Percentiles rank a stretch among this genome's conserved stretches.
These are phyloP conservation scores for Metarhizium rileyi DNA, from an alignment of 2,329 filamentous ascomycete genomes.

Conservation along the genomic window DNA sequence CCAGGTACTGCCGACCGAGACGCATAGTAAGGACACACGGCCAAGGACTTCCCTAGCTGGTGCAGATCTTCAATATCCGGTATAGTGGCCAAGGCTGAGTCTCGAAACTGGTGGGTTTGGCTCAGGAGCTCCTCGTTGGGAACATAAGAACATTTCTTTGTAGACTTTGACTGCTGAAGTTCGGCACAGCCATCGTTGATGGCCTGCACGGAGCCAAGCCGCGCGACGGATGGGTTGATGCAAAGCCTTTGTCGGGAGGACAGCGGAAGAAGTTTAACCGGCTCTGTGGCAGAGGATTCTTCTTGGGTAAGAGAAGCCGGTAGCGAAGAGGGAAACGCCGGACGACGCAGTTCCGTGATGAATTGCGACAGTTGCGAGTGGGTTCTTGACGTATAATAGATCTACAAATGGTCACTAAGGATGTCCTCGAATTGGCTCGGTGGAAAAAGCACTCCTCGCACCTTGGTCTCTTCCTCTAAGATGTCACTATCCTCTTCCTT, in stretches of 20 bases:
- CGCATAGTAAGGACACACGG: slow-evolving; percentile 94
- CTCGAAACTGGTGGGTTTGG: slow-evolving; percentile 70
- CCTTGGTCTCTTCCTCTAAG: slow-evolving; percentile 59
- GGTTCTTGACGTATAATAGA: slow-evolving; percentile 87
- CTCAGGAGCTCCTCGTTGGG: slow-evolving; percentile 67
- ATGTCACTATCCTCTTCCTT: slow-evolving; percentile 33
- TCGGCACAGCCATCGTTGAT: slow-evolving; percentile 94
- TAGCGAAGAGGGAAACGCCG: slow-evolving; percentile 66
- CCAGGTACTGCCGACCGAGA: slow-evolving; percentile 72
- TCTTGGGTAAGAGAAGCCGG: slow-evolving; percentile 30
- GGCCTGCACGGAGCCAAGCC: slow-evolving; percentile 60
- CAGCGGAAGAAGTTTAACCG: slow-evolving; percentile 70
- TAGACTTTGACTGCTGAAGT: slow-evolving; percentile 59
- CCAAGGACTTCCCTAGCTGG: slow-evolving; percentile 63
- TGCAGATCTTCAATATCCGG: slow-evolving; percentile 91
- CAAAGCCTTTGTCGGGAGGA: slow-evolving; percentile 83
- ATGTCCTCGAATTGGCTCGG: slow-evolving; percentile 6
- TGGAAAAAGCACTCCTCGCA: slow-evolving; percentile 19
- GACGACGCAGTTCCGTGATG: slow-evolving; percentile 68
- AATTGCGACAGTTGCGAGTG: slow-evolving; percentile 90
- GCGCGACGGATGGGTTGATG: slow-evolving; percentile 75
- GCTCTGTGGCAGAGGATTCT: slow-evolving; percentile 17
- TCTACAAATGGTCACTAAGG: slow-evolving; percentile 34
- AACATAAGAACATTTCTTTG: slow-evolving; percentile 62
- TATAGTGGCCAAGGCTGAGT: slow-evolving; percentile 72